phyloP scores from a whole-genome alignment of 2,329 filamentous ascomycete genomes.

The Graphiopsis chlorocephala region DNA sequence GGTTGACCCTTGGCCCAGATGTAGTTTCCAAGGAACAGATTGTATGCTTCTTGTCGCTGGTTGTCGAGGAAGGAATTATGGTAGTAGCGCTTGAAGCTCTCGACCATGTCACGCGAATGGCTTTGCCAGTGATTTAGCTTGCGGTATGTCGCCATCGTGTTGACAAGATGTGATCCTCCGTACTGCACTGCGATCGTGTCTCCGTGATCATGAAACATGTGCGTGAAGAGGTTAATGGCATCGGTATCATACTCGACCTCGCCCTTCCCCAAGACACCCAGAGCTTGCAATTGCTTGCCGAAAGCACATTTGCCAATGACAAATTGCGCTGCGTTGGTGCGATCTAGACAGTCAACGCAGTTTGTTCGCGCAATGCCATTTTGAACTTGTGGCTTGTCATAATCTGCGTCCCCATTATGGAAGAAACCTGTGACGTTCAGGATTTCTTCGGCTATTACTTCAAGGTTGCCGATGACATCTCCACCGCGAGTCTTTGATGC shows the following conservation, averaged over 20 bases:
- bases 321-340: constrained; percentile 96
- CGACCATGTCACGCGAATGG: constrained; percentile 96
- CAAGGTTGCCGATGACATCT: constrained; percentile 89
- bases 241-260: constrained; percentile 85
- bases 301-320: constrained; percentile 94
- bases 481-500: constrained; percentile 87
- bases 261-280: constrained; percentile 79
- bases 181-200: constrained; percentile 98
- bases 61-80: constrained; percentile 98
- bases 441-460: constrained; percentile 84
- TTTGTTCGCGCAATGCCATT: constrained; percentile 94
- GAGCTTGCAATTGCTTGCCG: constrained; percentile 84
- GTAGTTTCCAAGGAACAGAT: constrained; percentile 95
- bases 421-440: constrained; percentile 88
- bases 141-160: constrained; percentile 98
- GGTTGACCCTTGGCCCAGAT: constrained; percentile 82
- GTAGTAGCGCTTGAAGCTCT: constrained; percentile 98
- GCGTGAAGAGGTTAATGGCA: constrained; percentile 91
- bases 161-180: constrained; percentile 93
- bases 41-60: constrained; percentile 97
- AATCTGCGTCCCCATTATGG: constrained; percentile 76
- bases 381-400: constrained; percentile 67
- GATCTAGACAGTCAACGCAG: constrained; percentile 95
- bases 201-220: constrained; percentile 95
- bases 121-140: constrained; percentile 99